Evolutionary conservation across 140 eudicot species (phyloP).

Genomic region (Bidens hawaiensis): DNA sequence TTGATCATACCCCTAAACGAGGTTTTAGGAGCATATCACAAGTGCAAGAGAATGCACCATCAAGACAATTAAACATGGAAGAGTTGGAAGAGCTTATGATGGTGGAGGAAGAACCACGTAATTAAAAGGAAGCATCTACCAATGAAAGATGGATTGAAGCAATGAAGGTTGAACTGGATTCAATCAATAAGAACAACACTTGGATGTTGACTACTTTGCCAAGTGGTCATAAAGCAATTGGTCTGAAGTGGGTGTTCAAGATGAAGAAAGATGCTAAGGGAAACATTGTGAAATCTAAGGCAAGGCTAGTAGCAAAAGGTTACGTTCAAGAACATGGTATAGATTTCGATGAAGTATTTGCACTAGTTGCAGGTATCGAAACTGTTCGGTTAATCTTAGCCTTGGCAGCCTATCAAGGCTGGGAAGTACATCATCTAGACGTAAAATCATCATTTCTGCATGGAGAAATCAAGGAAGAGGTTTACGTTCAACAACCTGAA

Average conservation of each 20-base stretch:
- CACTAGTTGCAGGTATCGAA: not conserved
- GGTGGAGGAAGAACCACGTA: no score
- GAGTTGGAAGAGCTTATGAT: no score
- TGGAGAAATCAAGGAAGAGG: no score
- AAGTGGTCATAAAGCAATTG: not conserved
- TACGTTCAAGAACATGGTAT: slow-evolving; percentile 1
- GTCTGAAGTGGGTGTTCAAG: not conserved
- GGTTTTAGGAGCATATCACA: no score
- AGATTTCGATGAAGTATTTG: slow-evolving; percentile 5
- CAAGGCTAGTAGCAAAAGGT: not conserved
- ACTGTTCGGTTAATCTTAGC: not conserved
- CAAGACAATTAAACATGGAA: no score
- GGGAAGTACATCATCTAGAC: not conserved
- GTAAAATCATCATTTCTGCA: not conserved
- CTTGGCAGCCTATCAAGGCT: not conserved
- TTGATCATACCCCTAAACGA: no score
- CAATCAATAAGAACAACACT: not conserved
- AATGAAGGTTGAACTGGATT: no score
- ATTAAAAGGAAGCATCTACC: no score
- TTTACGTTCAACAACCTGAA: not conserved
- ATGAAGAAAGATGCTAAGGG: no score
- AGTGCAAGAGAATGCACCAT: no score
- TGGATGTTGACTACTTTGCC: not conserved
- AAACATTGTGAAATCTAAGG: not conserved
- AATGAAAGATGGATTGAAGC: no score